phyloP scores from a whole-genome alignment of 2,329 filamentous ascomycete genomes.

The Emydomyces testavorans region DNA sequence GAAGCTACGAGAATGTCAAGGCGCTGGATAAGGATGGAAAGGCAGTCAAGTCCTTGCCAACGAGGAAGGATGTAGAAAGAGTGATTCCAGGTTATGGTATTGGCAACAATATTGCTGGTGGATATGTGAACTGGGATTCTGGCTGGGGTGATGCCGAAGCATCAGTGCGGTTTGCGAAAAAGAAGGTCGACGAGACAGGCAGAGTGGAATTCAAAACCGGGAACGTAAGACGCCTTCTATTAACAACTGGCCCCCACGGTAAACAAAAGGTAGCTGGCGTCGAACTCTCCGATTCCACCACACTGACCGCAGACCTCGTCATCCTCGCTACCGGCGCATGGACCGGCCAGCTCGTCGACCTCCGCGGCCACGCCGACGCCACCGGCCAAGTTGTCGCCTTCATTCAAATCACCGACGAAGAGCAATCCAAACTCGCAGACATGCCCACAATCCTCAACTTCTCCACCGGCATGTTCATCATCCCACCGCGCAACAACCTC shows the following conservation, averaged over 20 bases:
- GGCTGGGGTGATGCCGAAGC: constrained; percentile 38
- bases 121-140: constrained; percentile 38
- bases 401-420: constrained; percentile 58
- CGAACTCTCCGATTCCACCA: constrained; percentile 38
- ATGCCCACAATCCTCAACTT: constrained; percentile 53
- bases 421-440: constrained; percentile 52
- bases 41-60: constrained; percentile 25
- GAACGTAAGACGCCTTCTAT: constrained; percentile 28
- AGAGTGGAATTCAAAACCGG: constrained; percentile 29
- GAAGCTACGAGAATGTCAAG: constrained; percentile 34
- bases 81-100: constrained; percentile 29
- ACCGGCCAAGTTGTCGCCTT: constrained; percentile 77
- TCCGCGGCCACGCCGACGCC: constrained; percentile 62
- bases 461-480: constrained; percentile 43
- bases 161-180: constrained; percentile 31
- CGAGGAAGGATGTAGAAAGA: constrained; percentile 26
- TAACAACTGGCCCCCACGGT: constrained; percentile 11
- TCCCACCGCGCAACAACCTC: constrained; percentile 43
- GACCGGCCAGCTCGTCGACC: constrained; percentile 65
- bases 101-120: constrained; percentile 28
- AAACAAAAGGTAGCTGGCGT: constrained; percentile 37
- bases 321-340: constrained; percentile 80
- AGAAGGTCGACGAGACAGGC: constrained; percentile 27
- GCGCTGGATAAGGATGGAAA: constrained; percentile 23
- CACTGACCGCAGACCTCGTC: constrained; percentile 56